Conservation (phyloP, 2,329 filamentous ascomycete genomes). For the Scedosporium apiospermum region DNA sequence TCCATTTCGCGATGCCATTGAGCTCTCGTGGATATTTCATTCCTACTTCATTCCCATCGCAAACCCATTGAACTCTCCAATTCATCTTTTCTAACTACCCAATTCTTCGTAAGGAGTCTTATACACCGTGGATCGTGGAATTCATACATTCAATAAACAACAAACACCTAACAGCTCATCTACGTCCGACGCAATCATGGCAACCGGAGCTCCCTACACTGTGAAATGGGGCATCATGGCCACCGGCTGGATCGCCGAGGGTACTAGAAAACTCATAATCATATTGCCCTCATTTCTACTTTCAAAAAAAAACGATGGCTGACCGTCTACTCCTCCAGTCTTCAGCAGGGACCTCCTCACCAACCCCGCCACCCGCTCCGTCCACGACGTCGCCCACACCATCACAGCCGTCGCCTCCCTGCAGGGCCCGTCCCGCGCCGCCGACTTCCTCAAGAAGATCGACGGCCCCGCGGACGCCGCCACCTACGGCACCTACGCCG, state of each 20-base stretch:
- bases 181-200: background rate
- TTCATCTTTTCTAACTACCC: too few species aligned
- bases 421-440: constrained; percentile 57
- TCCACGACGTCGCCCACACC: constrained; percentile 64
- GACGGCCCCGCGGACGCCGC: constrained; percentile 59
- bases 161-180: background rate
- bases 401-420: constrained; percentile 76
- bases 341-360: constrained; percentile 73
- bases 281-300: background rate
- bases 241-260: constrained; percentile 49
- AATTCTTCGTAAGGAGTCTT: too few species aligned
- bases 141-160: background rate
- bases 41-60: too few species aligned
- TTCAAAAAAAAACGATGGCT: background rate
- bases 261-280: constrained; percentile 22
- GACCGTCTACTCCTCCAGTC: constrained; percentile 23
- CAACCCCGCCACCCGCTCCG: constrained; percentile 60
- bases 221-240: constrained; percentile 53
- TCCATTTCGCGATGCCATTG: background rate
- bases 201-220: constrained; percentile 27
- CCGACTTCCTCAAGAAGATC: constrained; percentile 62
- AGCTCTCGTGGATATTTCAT: background rate
- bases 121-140: background rate
- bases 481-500: constrained; percentile 72
- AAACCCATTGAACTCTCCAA: too few species aligned